Evolutionary conservation across 768 basidiomycete species (phyloP), one percentile per base, ranked within the genome.

Genomic region (Strobilomyces echinocephalus): DNA sequence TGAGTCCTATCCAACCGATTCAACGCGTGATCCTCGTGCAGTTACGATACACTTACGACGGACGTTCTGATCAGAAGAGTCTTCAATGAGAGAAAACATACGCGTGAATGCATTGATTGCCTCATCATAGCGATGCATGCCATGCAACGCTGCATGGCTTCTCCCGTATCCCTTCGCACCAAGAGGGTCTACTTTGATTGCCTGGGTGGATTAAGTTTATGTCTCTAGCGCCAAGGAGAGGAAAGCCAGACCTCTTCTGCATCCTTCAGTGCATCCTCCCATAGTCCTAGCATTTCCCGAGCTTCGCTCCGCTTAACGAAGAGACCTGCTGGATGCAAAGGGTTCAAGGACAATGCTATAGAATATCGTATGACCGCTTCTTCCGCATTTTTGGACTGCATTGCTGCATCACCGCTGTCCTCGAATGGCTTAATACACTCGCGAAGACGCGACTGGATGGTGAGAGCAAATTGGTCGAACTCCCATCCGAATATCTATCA

Each of bases 301-400:
- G 31, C 51, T n/a, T 30, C 49, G 14, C 54, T 58, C 33, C 57
- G 54, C 31, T 56, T 47, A 4, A 57, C 11, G 16, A 57, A 31
- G 8, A 49, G 39, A 18, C 21, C 21, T 21, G 30, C 20, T 4
- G 10, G 44, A n/a, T 31, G 31, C 5, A 39, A 20, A 4, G 56
- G 56, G 16, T 40, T 24, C 16, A 54, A 21, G 16, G 46, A 58
- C 26, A 59, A 35, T 8, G 56, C 52, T 26, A 39, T 9, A 8
- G 56, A 51, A 28, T 59, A 59, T 14, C 14, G 52, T 7, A 15
- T 3, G 11, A 47, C 31, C 14, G 41, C 56, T 33, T 51, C 52
- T 33, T 48, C 15, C 1, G 9, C 15, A 21, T 50, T 30, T 11
- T 35, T n/a, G 4, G 51, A 28, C 20, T 21, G 18, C 12, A 44